Conservation (phyloP, 495 filamentous ascomycete species). For the Aspergillus conjunctus region DNA sequence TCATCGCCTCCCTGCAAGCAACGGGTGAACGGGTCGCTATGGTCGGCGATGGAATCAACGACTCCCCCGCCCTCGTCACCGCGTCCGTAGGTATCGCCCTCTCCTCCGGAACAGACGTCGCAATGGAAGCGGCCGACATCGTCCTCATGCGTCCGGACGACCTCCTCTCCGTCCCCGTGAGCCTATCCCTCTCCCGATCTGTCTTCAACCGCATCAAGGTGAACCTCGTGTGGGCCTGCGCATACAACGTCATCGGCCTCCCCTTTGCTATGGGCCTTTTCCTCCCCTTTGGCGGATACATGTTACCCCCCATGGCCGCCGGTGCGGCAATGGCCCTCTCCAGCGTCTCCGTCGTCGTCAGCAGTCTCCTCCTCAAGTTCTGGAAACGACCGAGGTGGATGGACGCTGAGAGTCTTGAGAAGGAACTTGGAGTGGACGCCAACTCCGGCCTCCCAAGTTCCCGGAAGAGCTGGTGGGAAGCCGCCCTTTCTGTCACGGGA, state of each 20-base stretch:
- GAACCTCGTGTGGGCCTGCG: constrained; percentile 87
- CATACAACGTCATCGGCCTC: constrained; percentile 90
- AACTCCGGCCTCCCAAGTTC: constrained; percentile 14
- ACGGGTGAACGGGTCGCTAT: constrained; percentile 81
- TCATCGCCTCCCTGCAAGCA: constrained; percentile 75
- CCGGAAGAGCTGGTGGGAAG: constrained; percentile 38
- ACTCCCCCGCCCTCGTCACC: constrained; percentile 92
- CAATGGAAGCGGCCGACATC: constrained; percentile 95
- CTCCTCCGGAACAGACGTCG: constrained; percentile 90
- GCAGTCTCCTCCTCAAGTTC: constrained; percentile 78
- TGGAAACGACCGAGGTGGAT: constrained; percentile 92
- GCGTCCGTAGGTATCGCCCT: constrained; percentile 93
- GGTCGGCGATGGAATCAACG: constrained; percentile 99
- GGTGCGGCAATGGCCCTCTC: constrained; percentile 92
- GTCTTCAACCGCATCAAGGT: constrained; percentile 94
- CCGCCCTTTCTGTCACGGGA: constrained; percentile 29
- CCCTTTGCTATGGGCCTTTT: constrained; percentile 96
- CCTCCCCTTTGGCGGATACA: constrained; percentile 83
- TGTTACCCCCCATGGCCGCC: constrained; percentile 92
- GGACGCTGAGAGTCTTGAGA: constrained; percentile 68
- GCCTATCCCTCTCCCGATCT: constrained; percentile 75
- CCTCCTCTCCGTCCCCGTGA: constrained; percentile 86
- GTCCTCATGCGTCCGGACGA: constrained; percentile 93
- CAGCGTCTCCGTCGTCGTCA: constrained; percentile 86
- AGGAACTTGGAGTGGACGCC: constrained; percentile 35